phyloP scores from a whole-genome alignment of 2,329 filamentous ascomycete species.

The Hyphodiscus sp. region DNA sequence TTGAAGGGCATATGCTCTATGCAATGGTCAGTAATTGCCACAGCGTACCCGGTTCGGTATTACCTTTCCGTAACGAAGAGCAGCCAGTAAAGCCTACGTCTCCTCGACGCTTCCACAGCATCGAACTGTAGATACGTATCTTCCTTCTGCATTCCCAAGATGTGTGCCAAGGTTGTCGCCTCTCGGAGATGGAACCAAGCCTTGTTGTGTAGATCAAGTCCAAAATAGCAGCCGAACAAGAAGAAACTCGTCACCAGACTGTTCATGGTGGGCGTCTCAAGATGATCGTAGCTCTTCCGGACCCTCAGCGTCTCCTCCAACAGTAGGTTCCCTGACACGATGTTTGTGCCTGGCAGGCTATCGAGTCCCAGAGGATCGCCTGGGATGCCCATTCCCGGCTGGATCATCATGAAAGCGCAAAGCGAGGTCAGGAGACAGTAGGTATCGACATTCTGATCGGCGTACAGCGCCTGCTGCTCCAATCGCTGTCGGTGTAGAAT shows the following conservation, averaged over 20 bases:
- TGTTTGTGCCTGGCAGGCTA: conserved; percentile 47
- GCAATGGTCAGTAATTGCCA: conserved; percentile 6
- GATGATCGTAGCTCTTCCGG: conserved; percentile 55
- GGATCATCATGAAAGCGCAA: conserved; percentile 62
- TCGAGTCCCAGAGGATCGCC: conserved; percentile 51
- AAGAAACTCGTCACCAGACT: conserved; percentile 71
- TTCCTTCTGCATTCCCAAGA: conserved; percentile 55
- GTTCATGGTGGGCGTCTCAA: conserved; percentile 49
- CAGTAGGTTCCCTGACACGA: conserved; percentile 58
- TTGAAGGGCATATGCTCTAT: conserved; percentile 63
- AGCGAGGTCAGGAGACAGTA: conserved; percentile 61
- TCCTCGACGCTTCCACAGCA: conserved; percentile 52
- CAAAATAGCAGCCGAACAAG: conserved; percentile 66
- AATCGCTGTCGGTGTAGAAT: conserved; percentile 53
- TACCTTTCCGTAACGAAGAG: conserved; percentile 66
- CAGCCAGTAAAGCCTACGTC: conserved; percentile 66
- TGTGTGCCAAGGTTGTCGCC: conserved; percentile 62
- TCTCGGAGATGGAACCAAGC: conserved; percentile 78
- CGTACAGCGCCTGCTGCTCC: conserved; percentile 51
- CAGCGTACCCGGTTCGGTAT: conserved; percentile 7
- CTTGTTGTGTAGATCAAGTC: conserved; percentile 65
- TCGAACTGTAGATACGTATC: conserved; percentile 55
- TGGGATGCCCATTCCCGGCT: conserved; percentile 59
- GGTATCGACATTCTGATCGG: conserved; percentile 55
- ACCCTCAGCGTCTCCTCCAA: conserved; percentile 62